Percentiles rank a stretch among this genome's conserved stretches.
Conservation (phyloP, 106 monocot genomes). For the Agapanthus africanus region DNA sequence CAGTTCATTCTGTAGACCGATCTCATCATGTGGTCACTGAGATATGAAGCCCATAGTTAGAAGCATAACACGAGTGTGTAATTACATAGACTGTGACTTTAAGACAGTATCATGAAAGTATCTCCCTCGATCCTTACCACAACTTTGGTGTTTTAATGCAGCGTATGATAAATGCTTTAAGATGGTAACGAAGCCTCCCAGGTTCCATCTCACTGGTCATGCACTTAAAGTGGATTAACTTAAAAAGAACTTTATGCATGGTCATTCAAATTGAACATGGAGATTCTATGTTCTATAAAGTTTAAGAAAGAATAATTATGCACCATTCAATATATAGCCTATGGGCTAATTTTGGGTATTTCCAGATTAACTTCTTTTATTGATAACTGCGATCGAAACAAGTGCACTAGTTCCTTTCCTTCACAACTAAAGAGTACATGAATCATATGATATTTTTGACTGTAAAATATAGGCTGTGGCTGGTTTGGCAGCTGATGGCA, state of each 20-base stretch:
- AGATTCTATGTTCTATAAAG: too few species aligned
- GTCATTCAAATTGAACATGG: too few species aligned
- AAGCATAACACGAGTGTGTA: background rate
- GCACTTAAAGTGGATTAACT: background rate
- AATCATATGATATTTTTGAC: background rate
- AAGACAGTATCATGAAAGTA: too few species aligned
- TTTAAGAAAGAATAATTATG: too few species aligned
- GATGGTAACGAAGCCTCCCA: background rate
- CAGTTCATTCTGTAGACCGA: too few species aligned
- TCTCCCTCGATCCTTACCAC: too few species aligned
- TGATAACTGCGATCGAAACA: background rate
- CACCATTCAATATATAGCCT: too few species aligned
- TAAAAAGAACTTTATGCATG: too few species aligned
- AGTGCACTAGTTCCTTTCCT: background rate
- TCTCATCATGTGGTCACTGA: too few species aligned
- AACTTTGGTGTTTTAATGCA: background rate
- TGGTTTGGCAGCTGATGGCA: conserved; percentile 74
- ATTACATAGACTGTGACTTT: background rate
- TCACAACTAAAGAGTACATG: background rate
- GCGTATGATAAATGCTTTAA: background rate
- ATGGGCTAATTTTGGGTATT: too few species aligned
- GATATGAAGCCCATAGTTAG: background rate
- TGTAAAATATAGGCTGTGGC: conserved; percentile 40
- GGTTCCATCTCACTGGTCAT: background rate
- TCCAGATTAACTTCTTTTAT: too few species aligned